Base-by-base conservation (phyloP, 805 yeast genomes). In the Kluyveromyces starmeri region DNA sequence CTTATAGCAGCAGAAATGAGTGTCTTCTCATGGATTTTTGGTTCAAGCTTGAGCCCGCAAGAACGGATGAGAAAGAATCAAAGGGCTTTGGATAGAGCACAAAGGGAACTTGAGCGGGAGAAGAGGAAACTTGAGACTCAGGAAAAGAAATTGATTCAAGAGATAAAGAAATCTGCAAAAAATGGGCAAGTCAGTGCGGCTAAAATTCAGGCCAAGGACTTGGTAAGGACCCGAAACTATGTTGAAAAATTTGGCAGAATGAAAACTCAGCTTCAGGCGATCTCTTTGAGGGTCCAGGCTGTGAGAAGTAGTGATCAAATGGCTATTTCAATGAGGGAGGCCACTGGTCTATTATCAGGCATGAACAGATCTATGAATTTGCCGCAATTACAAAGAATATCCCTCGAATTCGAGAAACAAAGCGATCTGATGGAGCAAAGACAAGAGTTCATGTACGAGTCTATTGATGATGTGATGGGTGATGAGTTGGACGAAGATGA, bases 361-460 rank as follows among this genome's bases (percentile, higher is more conserved):
- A 83, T 92, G 94, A 92, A 92, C 58, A 67, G 78, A 49, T 75
- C 75, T 38, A 82, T 92, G 94, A 92, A 94, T 52, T 61, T 92
- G 42, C 96, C 95, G 1, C 94, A 83, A 46, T 64, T 92, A 41
- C 80, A 84, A 38, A 72, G 80, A 41, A 92, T 92, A 14, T 85
- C 96, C 2, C 88, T 84, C 82, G 97, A 92, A 50, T 92, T 92
- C 58, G 95, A 92, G 51, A 77, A 75, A 50, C 95, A 89, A 52
- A 84, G 83, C 59, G 98, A 94, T 54, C 65, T 94, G 48, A 92
- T 92, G 97, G 96, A 89, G 58, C 98, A 92, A 62, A 79, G 95
- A 51, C 97, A 94, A 59, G 99, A 94, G 57, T 84, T 94, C 75
- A 92, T 92, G 82, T 98, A 92, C 55, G 98, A 92, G 55, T 94